Conservation (phyloP, 441 rosid genomes). For the Adansonia madagascariensis region DNA sequence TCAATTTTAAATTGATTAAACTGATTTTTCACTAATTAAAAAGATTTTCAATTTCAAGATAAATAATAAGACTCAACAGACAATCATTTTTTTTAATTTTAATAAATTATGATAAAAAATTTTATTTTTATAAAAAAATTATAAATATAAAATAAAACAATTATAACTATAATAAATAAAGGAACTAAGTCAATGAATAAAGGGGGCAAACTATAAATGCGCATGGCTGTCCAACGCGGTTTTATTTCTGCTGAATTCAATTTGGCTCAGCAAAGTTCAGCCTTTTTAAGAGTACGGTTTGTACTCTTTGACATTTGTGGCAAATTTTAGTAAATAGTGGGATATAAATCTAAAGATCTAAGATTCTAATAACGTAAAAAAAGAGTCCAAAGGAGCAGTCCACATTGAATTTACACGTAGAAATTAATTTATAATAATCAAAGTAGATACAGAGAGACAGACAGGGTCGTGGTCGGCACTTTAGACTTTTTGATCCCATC, state of each 20-base stretch:
- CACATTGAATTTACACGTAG: background rate
- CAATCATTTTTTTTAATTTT: too few species aligned
- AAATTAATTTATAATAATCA: background rate
- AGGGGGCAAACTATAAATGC: conserved; percentile 6
- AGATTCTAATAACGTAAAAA: background rate
- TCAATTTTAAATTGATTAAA: too few species aligned
- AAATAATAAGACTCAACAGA: too few species aligned
- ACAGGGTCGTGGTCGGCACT: conserved; percentile 12
- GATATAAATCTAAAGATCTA: background rate
- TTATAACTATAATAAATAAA: too few species aligned
- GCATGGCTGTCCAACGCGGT: conserved; percentile 54
- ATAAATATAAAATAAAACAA: too few species aligned
- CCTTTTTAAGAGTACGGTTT: background rate
- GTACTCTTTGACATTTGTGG: conserved; percentile 7
- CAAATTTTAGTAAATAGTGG: background rate
- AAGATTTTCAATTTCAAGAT: too few species aligned
- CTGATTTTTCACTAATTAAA: too few species aligned
- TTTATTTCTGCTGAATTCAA: conserved; percentile 16
- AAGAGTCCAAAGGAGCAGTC: too few species aligned
- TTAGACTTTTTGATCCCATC: background rate
- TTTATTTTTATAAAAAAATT: background rate
- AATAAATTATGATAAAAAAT: too few species aligned
- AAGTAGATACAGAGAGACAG: background rate
- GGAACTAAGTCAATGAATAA: conserved; percentile 19
- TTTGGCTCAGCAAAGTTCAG: background rate